phyloP scores from a whole-genome alignment of 306 rosid genomes.

The Corylus heterophylla region DNA sequence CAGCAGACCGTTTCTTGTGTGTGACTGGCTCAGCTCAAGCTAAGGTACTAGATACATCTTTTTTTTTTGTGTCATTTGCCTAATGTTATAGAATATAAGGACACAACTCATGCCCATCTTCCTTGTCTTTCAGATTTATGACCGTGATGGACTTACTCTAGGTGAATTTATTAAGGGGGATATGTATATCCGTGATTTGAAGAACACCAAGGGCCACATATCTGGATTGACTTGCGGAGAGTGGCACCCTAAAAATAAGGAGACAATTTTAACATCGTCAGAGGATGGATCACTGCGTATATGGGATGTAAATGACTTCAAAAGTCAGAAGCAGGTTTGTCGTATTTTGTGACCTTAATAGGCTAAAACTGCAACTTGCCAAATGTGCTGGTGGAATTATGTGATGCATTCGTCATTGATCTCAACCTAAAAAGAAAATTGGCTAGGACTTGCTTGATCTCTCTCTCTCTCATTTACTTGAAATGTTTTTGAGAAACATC shows the following conservation, averaged over 20 bases:
- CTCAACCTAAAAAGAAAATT: background rate
- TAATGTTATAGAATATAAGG: slow-evolving; percentile 3
- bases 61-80: slow-evolving; percentile 6
- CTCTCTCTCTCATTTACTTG: background rate
- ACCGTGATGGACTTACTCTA: slow-evolving; percentile 91
- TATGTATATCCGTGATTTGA: slow-evolving; percentile 95
- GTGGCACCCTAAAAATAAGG: slow-evolving; percentile 89
- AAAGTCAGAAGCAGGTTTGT: slow-evolving; percentile 86
- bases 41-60: slow-evolving; percentile 45
- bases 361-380: background rate
- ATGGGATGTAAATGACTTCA: slow-evolving; percentile 97
- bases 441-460: background rate
- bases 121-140: slow-evolving; percentile 72
- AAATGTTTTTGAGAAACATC: no score
- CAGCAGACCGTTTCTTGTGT: slow-evolving; percentile 82
- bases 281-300: slow-evolving; percentile 95
- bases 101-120: background rate
- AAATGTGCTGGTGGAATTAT: slow-evolving; percentile 10
- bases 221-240: slow-evolving; percentile 94
- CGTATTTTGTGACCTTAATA: background rate
- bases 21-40: slow-evolving; percentile 98
- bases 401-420: slow-evolving; percentile 3
- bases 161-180: slow-evolving; percentile 96
- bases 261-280: slow-evolving; percentile 85
- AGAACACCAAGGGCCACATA: slow-evolving; percentile 96